Percentiles rank a stretch among this genome's conserved stretches.
These are phyloP conservation scores for Globisporangium cederbergense DNA, from an alignment of 352 stramenopile species.

Conservation along the genomic window DNA sequence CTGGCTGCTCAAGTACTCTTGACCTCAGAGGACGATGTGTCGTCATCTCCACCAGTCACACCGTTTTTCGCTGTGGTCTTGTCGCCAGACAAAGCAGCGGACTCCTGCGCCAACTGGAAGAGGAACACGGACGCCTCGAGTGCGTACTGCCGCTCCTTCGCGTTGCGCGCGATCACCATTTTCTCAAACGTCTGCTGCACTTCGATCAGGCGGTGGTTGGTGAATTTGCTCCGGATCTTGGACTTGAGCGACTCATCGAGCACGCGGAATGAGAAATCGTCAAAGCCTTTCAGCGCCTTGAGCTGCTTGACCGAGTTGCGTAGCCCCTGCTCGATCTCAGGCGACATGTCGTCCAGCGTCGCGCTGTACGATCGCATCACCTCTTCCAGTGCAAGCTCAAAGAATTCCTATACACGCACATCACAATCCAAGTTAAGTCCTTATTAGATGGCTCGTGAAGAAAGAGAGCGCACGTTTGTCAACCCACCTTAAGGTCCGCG, in stretches of 20 bases:
- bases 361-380: conserved; percentile 48
- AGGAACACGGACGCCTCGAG: conserved; percentile 56
- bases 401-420: conserved; percentile 44
- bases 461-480: neutral
- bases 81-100: conserved; percentile 5
- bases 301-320: conserved; percentile 41
- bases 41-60: neutral
- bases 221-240: conserved; percentile 47
- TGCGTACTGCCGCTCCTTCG: conserved; percentile 45
- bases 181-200: conserved; percentile 67
- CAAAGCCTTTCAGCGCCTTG: conserved; percentile 47
- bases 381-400: conserved; percentile 61
- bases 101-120: conserved; percentile 66
- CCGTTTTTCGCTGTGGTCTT: conserved; percentile 9
- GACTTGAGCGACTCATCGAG: conserved; percentile 40
- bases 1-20: neutral
- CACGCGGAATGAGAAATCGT: conserved; percentile 40
- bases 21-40: neutral
- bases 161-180: conserved; percentile 50
- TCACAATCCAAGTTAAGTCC: neutral
- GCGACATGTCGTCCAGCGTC: conserved; percentile 56
- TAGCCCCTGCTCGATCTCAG: conserved; percentile 44
- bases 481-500: conserved; percentile 58
- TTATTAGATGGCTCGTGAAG: neutral
- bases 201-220: conserved; percentile 57